Conservation (phyloP, 2,329 filamentous ascomycete genomes). For the Aspergillus tubingensis region DNA sequence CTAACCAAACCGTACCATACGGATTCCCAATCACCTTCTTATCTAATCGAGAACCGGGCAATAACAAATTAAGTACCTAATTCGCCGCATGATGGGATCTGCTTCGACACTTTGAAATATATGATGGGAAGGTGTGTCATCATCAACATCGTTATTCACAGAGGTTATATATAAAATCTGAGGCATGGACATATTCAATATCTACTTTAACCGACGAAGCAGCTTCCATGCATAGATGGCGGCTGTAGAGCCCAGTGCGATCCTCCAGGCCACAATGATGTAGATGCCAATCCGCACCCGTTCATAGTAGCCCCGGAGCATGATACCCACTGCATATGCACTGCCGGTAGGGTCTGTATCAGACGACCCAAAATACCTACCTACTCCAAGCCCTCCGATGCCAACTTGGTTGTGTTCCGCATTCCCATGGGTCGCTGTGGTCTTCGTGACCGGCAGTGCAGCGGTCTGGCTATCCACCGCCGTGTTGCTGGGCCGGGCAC, state of each 20-base stretch:
- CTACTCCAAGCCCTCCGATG: constrained; percentile 42
- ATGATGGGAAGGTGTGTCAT: not conserved
- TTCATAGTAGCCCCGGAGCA: constrained; percentile 49
- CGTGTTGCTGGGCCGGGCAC: constrained; percentile 33
- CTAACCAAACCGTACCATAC: too few relatives aligned
- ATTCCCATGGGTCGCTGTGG: constrained; percentile 10
- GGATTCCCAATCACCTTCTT: too few relatives aligned
- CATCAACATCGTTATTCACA: not conserved
- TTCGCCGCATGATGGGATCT: too few relatives aligned
- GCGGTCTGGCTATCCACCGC: constrained; percentile 38
- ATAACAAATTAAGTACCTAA: too few relatives aligned
- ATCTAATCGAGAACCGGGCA: too few relatives aligned
- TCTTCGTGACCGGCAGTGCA: constrained; percentile 30
- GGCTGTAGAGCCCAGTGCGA: constrained; percentile 33
- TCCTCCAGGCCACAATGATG: constrained; percentile 43
- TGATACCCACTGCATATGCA: constrained; percentile 43
- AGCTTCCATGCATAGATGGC: constrained; percentile 33
- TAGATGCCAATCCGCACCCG: constrained; percentile 42
- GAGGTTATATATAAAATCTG: not conserved
- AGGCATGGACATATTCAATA: not conserved
- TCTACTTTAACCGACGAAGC: constrained; percentile 23
- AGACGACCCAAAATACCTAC: constrained; percentile 33
- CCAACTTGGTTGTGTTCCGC: constrained; percentile 40
- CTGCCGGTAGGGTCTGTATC: constrained; percentile 28
- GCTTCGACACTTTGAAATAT: not conserved